Conservation (phyloP, 306 rosid genomes). For the Prunus mongolica region DNA sequence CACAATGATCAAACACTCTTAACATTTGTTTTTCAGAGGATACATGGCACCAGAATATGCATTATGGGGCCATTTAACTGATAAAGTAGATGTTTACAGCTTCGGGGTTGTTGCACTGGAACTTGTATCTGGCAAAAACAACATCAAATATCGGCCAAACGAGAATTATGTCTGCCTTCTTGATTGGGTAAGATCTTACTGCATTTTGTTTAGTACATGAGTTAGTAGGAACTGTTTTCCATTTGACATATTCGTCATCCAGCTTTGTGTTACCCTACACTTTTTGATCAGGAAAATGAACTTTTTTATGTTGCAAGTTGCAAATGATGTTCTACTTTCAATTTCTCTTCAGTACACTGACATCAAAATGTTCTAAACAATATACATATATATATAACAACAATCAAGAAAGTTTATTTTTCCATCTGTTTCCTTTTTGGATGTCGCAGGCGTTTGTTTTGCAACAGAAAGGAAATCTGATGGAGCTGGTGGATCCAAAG, state of each 20-base stretch:
- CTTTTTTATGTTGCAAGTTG: background rate
- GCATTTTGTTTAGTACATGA: background rate
- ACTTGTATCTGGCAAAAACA: slow-evolving; percentile 43
- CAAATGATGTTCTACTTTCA: no score
- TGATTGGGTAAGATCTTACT: slow-evolving; percentile 43
- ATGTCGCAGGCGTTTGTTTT: slow-evolving; percentile 27
- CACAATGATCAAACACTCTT: background rate
- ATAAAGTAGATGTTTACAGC: slow-evolving; percentile 64
- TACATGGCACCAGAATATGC: slow-evolving; percentile 82
- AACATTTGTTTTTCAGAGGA: slow-evolving; percentile 41
- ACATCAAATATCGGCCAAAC: slow-evolving; percentile 31
- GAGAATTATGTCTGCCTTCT: slow-evolving; percentile 56
- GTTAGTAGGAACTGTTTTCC: background rate
- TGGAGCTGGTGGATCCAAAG: slow-evolving; percentile 51
- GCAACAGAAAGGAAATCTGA: slow-evolving; percentile 25
- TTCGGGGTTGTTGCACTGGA: slow-evolving; percentile 60
- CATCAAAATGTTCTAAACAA: background rate
- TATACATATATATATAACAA: background rate
- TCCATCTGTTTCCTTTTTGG: background rate
- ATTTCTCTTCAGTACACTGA: background rate
- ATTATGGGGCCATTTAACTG: slow-evolving; percentile 48
- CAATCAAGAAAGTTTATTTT: background rate
- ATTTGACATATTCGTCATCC: background rate
- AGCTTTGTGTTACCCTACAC: background rate
- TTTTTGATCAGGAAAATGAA: background rate